Base-by-base conservation (phyloP, 345 rosid species). In the Gossypium rotundifolium region DNA sequence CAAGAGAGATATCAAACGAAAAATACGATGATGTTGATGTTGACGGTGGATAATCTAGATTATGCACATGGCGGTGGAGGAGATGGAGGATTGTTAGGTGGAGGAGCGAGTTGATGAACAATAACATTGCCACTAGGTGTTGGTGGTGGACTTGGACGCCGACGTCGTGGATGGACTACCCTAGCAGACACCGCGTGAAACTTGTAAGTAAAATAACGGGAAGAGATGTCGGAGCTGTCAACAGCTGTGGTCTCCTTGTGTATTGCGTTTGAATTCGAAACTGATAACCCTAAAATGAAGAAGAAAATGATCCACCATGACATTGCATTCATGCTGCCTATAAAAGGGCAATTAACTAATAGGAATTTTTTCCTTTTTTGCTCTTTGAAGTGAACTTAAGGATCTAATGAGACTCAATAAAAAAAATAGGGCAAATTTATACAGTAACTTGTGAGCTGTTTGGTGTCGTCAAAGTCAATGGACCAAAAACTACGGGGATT, bases 151-250 rank as follows among this genome's bases (percentile, higher is more conserved):
- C 38, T 20, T 10, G 8, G 67, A 1, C 11, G 54, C 14, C 17
- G 23, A 44, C 27, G 65, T 17, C 25, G 68, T 17, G 7, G 55
- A 48, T 9, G 38, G 6, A 45, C 8, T 54, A 46, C 38, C 55
- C 71, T 46, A 7, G 38, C 71, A 46, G 71, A 66, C 54, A 66
- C 55, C 38, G 13, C 40, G 48, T 66, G 71, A 13, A 70, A 17
- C 46, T 54, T 38, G 12, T 18, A 11, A 52, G 61, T 9, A 27
- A 70, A 70, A 70, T 52, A 29, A 51, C 7, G 45, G 46, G 73
- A 51, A 51, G 46, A 52, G 58, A 33, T 9, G 61, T 53, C 74
- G 53, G 52, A 11, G 9, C 11, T 52, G 5, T 58, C 29, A 33
- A 9, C 62, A 53, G 46, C 74, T 53, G 54, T 6, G 1, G 61